Percentiles rank a stretch among this genome's conserved stretches.
These are phyloP conservation scores for Ascochyta viciae-villosae DNA, from an alignment of 2,329 filamentous ascomycete species.

Conservation along the genomic window DNA sequence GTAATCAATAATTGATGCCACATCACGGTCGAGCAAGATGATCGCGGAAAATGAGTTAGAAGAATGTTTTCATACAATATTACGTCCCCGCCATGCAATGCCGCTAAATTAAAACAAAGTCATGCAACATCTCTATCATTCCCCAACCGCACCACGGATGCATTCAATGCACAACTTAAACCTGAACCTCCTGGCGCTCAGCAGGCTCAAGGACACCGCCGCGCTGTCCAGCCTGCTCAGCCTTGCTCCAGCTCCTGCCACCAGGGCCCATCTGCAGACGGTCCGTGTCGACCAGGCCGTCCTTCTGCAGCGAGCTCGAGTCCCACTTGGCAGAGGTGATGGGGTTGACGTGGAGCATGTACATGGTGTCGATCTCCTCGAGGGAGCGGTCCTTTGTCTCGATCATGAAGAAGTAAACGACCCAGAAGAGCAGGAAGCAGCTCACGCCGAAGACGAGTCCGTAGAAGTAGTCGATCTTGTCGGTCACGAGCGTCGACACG, in stretches of 20 bases:
- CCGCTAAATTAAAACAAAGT: slow-evolving; percentile 11
- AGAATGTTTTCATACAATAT: slow-evolving; percentile 11
- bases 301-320: slow-evolving; percentile 34
- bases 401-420: slow-evolving; percentile 81
- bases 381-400: slow-evolving; percentile 77
- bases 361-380: slow-evolving; percentile 79
- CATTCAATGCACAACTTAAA: slow-evolving; percentile 13
- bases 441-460: slow-evolving; percentile 79
- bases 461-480: slow-evolving; percentile 73
- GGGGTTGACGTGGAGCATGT: slow-evolving; percentile 69
- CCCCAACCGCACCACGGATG: not conserved
- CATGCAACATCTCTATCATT: slow-evolving; percentile 4
- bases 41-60: not conserved
- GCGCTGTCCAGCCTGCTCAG: slow-evolving; percentile 33
- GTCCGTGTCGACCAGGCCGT: slow-evolving; percentile 44
- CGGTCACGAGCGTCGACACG: slow-evolving; percentile 80
- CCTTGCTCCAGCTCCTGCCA: slow-evolving; percentile 44
- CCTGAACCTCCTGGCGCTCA: slow-evolving; percentile 33
- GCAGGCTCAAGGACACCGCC: slow-evolving; percentile 33
- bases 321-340: slow-evolving; percentile 67
- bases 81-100: slow-evolving; percentile 2
- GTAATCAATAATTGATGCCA: too few species aligned
- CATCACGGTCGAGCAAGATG: too few species aligned
- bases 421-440: slow-evolving; percentile 66
- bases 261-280: slow-evolving; percentile 41